phyloP scores from a whole-genome alignment of 768 basidiomycete genomes.

The Boletus subcaerulescens region DNA sequence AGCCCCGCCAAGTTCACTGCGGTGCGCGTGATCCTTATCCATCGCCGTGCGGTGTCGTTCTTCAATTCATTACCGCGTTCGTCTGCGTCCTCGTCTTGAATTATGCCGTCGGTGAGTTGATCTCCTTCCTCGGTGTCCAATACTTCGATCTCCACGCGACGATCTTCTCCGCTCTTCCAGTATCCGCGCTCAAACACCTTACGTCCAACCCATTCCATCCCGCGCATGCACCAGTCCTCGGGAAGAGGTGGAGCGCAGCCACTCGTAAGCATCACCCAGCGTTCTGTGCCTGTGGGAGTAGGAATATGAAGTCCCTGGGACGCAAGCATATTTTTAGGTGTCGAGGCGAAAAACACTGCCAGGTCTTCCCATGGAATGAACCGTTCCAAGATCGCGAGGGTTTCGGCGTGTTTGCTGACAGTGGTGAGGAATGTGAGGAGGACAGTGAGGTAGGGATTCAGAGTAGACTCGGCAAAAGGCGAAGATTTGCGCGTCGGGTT shows the following conservation, averaged over 20 bases:
- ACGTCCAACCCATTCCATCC: conserved; percentile 94
- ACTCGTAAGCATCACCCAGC: conserved; percentile 66
- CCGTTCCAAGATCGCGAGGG: conserved; percentile 64
- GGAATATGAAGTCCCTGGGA: conserved; percentile 41
- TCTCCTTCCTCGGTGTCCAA: conserved; percentile 57
- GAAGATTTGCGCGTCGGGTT: conserved; percentile 60
- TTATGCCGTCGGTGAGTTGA: conserved; percentile 70
- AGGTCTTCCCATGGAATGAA: conserved; percentile 83
- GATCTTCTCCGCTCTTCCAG: conserved; percentile 80
- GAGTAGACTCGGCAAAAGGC: conserved; percentile 48
- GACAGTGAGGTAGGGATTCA: conserved; percentile 87
- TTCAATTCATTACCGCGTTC: conserved; percentile 25
- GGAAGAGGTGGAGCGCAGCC: conserved; percentile 70
- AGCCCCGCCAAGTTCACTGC: conserved; percentile 62
- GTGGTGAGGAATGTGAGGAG: conserved; percentile 88
- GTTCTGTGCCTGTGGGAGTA: conserved; percentile 39
- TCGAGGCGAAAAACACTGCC: conserved; percentile 56
- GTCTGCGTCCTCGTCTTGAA: conserved; percentile 73
- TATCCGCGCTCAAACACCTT: conserved; percentile 91
- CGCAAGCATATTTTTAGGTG: conserved; percentile 53
- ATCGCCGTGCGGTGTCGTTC: conserved; percentile 53
- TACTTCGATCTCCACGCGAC: conserved; percentile 73
- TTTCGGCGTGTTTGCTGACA: conserved; percentile 60
- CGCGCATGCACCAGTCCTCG: conserved; percentile 95
- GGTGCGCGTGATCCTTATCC: conserved; percentile 72